Evolutionary conservation across 1,139 yeast genomes (phyloP).

Genomic region (Candida dubliniensis): DNA sequence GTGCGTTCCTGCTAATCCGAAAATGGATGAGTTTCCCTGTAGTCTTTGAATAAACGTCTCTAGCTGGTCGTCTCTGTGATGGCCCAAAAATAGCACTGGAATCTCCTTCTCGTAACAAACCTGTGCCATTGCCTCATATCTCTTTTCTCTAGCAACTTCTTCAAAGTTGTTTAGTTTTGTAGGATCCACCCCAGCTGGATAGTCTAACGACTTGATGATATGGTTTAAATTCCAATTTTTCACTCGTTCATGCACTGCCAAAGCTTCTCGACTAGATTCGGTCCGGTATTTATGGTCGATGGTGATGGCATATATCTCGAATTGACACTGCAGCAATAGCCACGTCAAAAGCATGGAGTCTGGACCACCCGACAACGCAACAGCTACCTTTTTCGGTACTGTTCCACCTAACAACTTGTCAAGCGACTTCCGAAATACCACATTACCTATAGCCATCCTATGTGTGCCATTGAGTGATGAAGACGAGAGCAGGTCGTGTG

Average conservation of each 20-base stretch:
- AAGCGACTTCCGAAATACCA: slow-evolving; percentile 5
- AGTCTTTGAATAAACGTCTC: slow-evolving; percentile 68
- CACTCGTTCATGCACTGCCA: slow-evolving; percentile 34
- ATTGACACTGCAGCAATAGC: slow-evolving; percentile 35
- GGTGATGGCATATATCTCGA: slow-evolving; percentile 49
- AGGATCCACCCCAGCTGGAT: slow-evolving; percentile 23
- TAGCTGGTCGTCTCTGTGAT: slow-evolving; percentile 68
- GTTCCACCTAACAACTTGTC: slow-evolving; percentile 6
- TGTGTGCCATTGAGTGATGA: not conserved
- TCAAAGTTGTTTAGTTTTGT: slow-evolving; percentile 45
- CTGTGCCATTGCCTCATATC: slow-evolving; percentile 46
- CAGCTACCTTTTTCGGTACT: slow-evolving; percentile 20
- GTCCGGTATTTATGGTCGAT: slow-evolving; percentile 57
- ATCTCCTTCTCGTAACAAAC: slow-evolving; percentile 32
- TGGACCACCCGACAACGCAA: slow-evolving; percentile 78
- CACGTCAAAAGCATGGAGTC: slow-evolving; percentile 72
- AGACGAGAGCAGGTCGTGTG: slow-evolving; percentile 5
- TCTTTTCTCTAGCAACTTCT: slow-evolving; percentile 52
- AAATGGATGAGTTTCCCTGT: slow-evolving; percentile 52
- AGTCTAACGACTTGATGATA: slow-evolving; percentile 33
- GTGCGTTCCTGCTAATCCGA: slow-evolving; percentile 54
- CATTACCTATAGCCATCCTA: slow-evolving; percentile 9
- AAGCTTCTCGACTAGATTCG: slow-evolving; percentile 51
- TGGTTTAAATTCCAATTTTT: slow-evolving; percentile 43
- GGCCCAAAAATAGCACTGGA: slow-evolving; percentile 55